phyloP scores from a whole-genome alignment of 371 early-diverging fungal species.

The Mortierella sp. region DNA sequence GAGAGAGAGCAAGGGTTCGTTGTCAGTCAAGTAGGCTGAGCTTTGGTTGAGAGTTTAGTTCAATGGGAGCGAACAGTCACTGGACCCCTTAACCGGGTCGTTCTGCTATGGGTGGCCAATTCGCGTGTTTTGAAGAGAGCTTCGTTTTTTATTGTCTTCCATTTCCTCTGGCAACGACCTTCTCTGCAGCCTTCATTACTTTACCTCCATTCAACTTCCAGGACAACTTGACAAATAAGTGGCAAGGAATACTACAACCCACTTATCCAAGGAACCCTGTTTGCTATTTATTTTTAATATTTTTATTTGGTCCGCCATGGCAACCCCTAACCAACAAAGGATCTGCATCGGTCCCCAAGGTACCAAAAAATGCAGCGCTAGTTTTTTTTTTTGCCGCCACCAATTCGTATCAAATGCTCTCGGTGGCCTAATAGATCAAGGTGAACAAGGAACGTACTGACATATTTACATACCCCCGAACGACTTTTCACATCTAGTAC shows the following conservation, averaged over 20 bases:
- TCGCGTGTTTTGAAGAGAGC: background rate
- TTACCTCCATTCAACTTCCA: background rate
- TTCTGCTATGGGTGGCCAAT: background rate
- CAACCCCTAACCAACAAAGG: conserved; percentile 35
- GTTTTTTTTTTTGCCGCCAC: background rate
- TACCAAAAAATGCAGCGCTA: background rate
- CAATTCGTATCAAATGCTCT: background rate
- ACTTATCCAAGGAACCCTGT: background rate
- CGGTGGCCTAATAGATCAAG: background rate
- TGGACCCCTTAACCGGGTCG: background rate
- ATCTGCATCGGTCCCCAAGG: conserved; percentile 53
- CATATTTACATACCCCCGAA: background rate
- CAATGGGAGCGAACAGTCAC: background rate
- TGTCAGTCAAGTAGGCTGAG: background rate
- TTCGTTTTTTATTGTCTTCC: background rate
- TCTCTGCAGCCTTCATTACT: background rate
- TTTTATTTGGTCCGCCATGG: conserved; percentile 18
- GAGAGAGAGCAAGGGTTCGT: background rate
- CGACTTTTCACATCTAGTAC: no score
- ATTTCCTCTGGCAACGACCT: no score
- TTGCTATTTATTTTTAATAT: background rate
- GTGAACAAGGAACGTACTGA: no score
- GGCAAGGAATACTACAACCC: background rate
- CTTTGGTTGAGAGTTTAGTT: no score
- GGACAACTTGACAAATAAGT: background rate